Evolutionary conservation across 139 green algal species (phyloP).

Genomic region (Micractinium conductrix): DNA sequence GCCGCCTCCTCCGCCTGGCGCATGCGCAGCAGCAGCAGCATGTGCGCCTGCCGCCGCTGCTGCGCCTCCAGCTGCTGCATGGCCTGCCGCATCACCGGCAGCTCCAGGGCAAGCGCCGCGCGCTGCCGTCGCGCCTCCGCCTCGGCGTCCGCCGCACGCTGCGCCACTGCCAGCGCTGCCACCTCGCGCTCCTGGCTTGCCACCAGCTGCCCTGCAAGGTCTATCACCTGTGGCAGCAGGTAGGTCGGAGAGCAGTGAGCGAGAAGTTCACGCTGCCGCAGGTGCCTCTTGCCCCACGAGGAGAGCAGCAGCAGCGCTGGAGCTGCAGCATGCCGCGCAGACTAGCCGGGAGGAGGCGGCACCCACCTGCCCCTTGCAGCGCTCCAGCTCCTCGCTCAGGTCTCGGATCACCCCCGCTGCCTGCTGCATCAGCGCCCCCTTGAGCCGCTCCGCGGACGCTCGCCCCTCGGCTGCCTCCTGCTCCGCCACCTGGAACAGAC

Average conservation of each 20-base stretch:
- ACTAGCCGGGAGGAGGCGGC: too few species aligned
- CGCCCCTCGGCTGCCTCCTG: not conserved
- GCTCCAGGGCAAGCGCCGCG: not conserved
- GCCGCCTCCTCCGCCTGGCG: too few species aligned
- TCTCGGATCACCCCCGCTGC: conserved; percentile 7
- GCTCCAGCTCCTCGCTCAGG: conserved; percentile 20
- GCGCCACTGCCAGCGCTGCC: not conserved
- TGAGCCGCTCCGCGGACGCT: not conserved
- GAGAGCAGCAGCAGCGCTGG: too few species aligned
- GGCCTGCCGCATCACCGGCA: not conserved
- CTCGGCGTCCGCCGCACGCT: not conserved
- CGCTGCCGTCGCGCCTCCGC: not conserved
- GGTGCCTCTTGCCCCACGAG: too few species aligned
- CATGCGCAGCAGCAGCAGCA: not conserved
- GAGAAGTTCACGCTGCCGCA: too few species aligned
- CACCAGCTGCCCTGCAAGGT: too few species aligned
- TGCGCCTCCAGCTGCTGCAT: not conserved
- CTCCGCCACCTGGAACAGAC: not conserved
- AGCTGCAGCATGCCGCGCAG: too few species aligned
- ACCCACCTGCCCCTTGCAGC: conserved; percentile 1
- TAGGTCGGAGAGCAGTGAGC: too few species aligned
- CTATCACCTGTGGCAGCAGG: too few species aligned
- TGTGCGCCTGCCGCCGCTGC: not conserved
- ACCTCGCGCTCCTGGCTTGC: not conserved
- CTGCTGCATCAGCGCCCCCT: conserved; percentile 3